Evolutionary conservation across 23 red algal genomes (phyloP).

Genomic region (Gracilaria gracilis): DNA sequence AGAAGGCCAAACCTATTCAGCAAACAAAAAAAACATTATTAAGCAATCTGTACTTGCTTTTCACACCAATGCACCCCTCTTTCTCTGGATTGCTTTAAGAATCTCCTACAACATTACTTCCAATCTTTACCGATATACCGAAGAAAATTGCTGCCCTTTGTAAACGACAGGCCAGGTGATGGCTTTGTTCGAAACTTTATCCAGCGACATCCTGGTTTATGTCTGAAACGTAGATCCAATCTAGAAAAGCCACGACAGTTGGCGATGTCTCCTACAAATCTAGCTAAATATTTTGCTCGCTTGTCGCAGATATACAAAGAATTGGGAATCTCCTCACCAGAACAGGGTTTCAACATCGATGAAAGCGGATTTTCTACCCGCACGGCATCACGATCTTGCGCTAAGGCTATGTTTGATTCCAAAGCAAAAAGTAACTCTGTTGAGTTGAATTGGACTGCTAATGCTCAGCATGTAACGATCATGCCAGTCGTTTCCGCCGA

Average conservation of each 20-base stretch:
- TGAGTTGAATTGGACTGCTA: not conserved
- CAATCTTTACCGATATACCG: not conserved
- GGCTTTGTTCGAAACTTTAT: conserved; percentile 15
- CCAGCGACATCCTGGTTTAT: not conserved
- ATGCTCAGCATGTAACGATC: conserved; percentile 6
- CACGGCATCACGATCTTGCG: not conserved
- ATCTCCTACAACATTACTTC: conserved; percentile 8
- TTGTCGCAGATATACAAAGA: conserved; percentile 15
- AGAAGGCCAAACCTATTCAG: not conserved
- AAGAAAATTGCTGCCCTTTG: not conserved
- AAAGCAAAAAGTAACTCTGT: conserved; percentile 16
- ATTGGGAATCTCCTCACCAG: not conserved
- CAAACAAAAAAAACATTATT: not conserved
- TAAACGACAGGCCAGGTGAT: not conserved
- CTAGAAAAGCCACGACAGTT: not conserved
- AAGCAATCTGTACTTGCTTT: not conserved
- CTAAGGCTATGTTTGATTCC: not conserved
- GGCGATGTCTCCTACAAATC: conserved; percentile 15
- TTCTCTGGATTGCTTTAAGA: not conserved
- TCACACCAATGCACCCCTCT: not conserved
- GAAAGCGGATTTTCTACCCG: conserved; percentile 35
- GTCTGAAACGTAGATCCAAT: conserved; percentile 6
- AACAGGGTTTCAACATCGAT: conserved; percentile 32
- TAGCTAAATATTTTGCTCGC: conserved; percentile 12
- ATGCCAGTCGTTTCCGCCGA: conserved; percentile 37